Evolutionary conservation across 352 stramenopile species (phyloP), one percentile per base, ranked within the genome.

Genomic region (Globisporangium okanoganense): DNA sequence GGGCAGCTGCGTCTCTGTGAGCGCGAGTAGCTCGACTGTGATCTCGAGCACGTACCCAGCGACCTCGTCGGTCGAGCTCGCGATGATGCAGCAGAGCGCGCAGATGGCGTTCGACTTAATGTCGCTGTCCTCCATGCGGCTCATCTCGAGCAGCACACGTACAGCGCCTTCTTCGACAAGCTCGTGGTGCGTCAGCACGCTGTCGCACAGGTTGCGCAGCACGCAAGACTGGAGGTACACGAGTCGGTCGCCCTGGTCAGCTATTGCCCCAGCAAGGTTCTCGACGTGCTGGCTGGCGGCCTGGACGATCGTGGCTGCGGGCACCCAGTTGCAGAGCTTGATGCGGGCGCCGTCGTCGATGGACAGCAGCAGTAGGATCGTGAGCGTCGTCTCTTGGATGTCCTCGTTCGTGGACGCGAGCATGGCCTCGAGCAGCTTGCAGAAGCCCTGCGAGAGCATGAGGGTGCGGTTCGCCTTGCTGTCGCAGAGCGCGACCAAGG

Each of bases 241-340:
- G 7, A 85, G 66, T n/a, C 43, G 51, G 16, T 69, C 56, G 18
- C 43, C 41, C 36, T 35, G 38, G 10, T 35, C 24, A 1, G 6
- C 13, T 24, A 14, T n/a, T 6, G 22, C 48, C 3, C 2, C 31
- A 16, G 8, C 7, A 36, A n/a, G n/a, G 27, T 14, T 63, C 8
- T 68, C 70, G n/a, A 81, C 64, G 43, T 78, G 71, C 16, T 69
- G 57, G 18, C 22, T 61, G 0, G 66, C 66, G 10, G 51, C 73
- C 31, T 71, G 59, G 8, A 91, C 49, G 29, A 91, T 68, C 18
- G 69, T 73, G 3, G 65, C 56, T 1, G 79, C 64, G 1, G 79
- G 79, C 13, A 91, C 44, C 81, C 81, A 91, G 56, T 79, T 88
- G 62, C 79, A 88, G 49, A 91, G 68, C 54, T 85, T 85, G 58